These are phyloP conservation scores for Penicillium sp. DNA, from an alignment of 2,329 filamentous ascomycete genomes.

Conservation along the genomic window DNA sequence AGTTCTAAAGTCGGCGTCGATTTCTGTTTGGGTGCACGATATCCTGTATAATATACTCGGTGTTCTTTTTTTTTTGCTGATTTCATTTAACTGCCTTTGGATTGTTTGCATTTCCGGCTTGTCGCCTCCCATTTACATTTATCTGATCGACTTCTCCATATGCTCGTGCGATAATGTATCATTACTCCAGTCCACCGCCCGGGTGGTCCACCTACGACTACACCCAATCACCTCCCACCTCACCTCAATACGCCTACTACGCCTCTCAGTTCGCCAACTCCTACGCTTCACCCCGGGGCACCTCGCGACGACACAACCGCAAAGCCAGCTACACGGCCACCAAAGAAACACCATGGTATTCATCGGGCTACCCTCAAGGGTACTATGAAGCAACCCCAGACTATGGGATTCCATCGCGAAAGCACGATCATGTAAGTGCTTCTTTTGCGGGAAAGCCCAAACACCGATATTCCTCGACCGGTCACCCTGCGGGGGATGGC, in stretches of 20 bases:
- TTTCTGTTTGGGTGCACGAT: slow-evolving; percentile 38
- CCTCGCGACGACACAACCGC: slow-evolving; percentile 54
- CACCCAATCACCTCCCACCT: slow-evolving; percentile 50
- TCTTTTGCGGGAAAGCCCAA: slow-evolving; percentile 46
- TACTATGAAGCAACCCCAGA: slow-evolving; percentile 50
- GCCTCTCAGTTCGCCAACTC: slow-evolving; percentile 55
- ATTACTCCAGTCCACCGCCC: slow-evolving; percentile 48
- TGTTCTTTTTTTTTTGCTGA: slow-evolving; percentile 25
- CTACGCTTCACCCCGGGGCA: slow-evolving; percentile 46
- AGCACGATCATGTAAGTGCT: slow-evolving; percentile 68
- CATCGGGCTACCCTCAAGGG: slow-evolving; percentile 48
- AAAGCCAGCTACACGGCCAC: slow-evolving; percentile 57
- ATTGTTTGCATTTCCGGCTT: slow-evolving; percentile 8
- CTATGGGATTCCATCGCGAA: slow-evolving; percentile 54
- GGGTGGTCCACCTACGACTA: slow-evolving; percentile 53
- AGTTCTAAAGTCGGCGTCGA: slow-evolving; percentile 33
- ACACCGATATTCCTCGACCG: slow-evolving; percentile 50
- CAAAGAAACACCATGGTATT: slow-evolving; percentile 44
- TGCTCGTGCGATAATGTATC: slow-evolving; percentile 48
- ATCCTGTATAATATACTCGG: slow-evolving; percentile 49
- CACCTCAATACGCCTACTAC: slow-evolving; percentile 54
- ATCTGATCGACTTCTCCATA: slow-evolving; percentile 23
- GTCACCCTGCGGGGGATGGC: slow-evolving; percentile 33
- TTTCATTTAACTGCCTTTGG: slow-evolving; percentile 21
- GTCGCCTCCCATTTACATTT: slow-evolving; percentile 4